Evolutionary conservation across 2,329 filamentous ascomycete species (phyloP), one percentile per base, ranked within the genome.

Genomic region (Claviceps lovelessii): DNA sequence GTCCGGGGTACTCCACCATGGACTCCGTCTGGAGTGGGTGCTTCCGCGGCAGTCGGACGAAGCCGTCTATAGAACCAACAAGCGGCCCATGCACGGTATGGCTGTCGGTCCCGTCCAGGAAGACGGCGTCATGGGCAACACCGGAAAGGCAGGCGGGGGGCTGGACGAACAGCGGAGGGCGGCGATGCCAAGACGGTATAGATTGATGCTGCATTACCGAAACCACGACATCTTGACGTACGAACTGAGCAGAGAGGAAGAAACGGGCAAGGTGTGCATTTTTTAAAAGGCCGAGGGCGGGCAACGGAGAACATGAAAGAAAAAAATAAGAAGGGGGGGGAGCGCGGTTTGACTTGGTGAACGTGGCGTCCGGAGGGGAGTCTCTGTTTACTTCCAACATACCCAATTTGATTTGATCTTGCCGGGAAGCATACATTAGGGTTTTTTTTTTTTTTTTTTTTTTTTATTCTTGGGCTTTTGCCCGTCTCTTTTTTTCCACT

Each of bases 161-260:
- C 53, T 62, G 39, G 57, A 55, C n/a, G 58, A 60, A 35, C 50
- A 54, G 54, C 52, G 58, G 45, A 58, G 61, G 54, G 57, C 61
- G 8, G 58, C 61, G 9, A 59, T 63, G 37, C 66, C 72, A 56
- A 72, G 73, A 58, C 73, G 79, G 55, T 90, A 84, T 75, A 72
- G 85, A 56, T 60, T 91, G 55, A 77, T 91, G 65, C 68, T 90
- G 67, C 82, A 87, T 65, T 90, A 85, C 64, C 76, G 77, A 56
- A 81, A 89, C 66, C 81, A 87, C 61, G 78, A 79, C 2, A 76
- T 90, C 33, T 63, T 88, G 59, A 83, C 78, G 56, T 90, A 89
- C 69, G 83, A 88, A 65, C 67, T 89, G 54, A 73, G 68, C 48
- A 70, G 76, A 31, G 67, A 72, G 48, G 65, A 66, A 55, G 60